phyloP scores from a whole-genome alignment of 164 flowering plant species.

The Tetracentron sinense region DNA sequence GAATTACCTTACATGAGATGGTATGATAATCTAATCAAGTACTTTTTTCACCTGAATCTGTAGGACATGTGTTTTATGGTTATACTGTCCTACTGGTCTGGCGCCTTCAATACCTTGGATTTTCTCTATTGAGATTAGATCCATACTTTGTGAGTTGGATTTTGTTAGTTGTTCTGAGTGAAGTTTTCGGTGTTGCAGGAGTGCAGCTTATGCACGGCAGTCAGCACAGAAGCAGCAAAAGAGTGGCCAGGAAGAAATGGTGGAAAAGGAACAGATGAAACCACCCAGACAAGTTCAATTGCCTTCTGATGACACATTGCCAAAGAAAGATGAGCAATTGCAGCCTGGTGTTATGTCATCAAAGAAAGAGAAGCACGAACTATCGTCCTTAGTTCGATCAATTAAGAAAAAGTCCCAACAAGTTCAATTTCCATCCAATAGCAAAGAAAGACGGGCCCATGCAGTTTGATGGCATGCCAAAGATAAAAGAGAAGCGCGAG shows the following conservation, averaged over 20 bases:
- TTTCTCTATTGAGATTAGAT: neutral
- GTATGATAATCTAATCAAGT: too few species aligned
- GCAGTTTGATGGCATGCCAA: neutral
- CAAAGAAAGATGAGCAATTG: conserved; percentile 13
- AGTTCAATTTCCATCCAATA: conserved; percentile 18
- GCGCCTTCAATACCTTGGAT: conserved; percentile 1
- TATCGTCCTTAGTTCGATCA: conserved; percentile 49
- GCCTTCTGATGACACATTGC: conserved; percentile 16
- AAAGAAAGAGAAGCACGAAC: conserved; percentile 44
- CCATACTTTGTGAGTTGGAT: neutral
- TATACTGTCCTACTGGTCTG: too few species aligned
- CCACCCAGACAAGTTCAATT: conserved; percentile 10
- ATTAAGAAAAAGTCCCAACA: conserved; percentile 62
- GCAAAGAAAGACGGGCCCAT: conserved; percentile 12
- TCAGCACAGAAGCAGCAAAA: conserved; percentile 42
- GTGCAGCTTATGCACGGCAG: conserved; percentile 74
- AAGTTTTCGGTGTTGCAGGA: conserved; percentile 49
- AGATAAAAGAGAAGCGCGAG: conserved; percentile 16
- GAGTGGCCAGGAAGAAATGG: conserved; percentile 16
- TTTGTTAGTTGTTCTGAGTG: neutral
- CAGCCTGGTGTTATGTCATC: conserved; percentile 17
- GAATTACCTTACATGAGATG: too few species aligned
- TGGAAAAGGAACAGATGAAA: conserved; percentile 7
- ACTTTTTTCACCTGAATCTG: too few species aligned
- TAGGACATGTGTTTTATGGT: too few species aligned